Base-by-base conservation (phyloP, 495 filamentous ascomycete genomes). In the Durotheca rogersii region DNA sequence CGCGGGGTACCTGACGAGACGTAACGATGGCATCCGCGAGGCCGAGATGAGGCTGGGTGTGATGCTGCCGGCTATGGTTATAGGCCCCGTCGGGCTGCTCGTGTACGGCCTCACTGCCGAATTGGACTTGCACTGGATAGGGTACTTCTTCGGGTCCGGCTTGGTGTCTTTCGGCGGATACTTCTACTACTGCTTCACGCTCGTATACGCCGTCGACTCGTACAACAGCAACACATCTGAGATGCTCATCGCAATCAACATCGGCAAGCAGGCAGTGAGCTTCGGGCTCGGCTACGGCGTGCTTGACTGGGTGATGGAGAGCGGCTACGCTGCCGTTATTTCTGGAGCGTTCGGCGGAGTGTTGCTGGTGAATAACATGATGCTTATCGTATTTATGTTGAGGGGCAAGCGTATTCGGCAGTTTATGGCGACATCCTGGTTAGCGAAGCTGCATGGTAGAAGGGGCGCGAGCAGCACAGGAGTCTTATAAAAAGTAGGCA, bases 21-120 rank as follows among this genome's bases (percentile, higher is more conserved):
- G 70, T 43, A 87, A 88, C 56, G 47, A 67, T 14, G 83, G 82
- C 9, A 81, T 87, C 58, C 77, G 83, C 39, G 84, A 88, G 66
- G 81, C 83, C 0, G 84, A 88, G 61, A 87, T 88, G 84, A 70
- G 83, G 15, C 63, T 87, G 19, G 78, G 77, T 4, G 73, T 81
- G 0, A 77, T 85, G 69, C 72, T 84, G n/a, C 79, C 78, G 9
- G 80, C 79, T 38, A 72, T 81, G 7, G 51, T 83, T 7, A 69
- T 83, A 36, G 76, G 74, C 61, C 74, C 80, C 4, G 66, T 81
- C 7, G 84, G 84, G 1, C 81, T 82, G 43, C 75, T 85, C 25
- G 64, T 86, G 20, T 79, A 79, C 7, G 79, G 80, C 5, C 76
- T 84, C 52, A 81, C 81, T 1, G 85, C 83, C 40, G 49, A 83